Base-by-base conservation (phyloP, 2,329 filamentous ascomycete genomes). In the Aspergillus pseudoglaucus region DNA sequence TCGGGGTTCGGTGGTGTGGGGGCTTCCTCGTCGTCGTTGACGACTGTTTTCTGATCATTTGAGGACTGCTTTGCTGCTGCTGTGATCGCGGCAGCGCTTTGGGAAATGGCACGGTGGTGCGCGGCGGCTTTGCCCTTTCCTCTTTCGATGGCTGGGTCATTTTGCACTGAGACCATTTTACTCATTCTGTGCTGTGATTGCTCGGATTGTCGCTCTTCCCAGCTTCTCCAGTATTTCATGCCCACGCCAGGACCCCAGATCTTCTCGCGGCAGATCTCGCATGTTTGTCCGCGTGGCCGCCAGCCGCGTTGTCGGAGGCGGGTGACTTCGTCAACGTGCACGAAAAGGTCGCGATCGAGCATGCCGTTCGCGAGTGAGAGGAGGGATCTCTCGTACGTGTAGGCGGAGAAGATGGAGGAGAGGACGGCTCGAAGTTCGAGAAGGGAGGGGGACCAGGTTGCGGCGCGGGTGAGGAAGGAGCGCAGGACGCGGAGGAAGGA, bases 311-410 rank as follows among this genome's bases (percentile, higher is more conserved):
- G 86, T 2, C 93, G 79, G 5, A 93, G 78, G 46, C 80, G 76
- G 6, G 87, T 82, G 4, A 89, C 84, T 56, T 87, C 80, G 39
- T 83, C 76, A 32, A 98, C 88, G 54, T 88, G 85, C 37, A 86
- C 80, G 60, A 97, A 98, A 5, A 95, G 77, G 59, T 93, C 93
- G 56, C 89, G 85, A 53, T 95, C 90, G 0, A 98, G 76, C 47
- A 98, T 82, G 3, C 85, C 80, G 64, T 91, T 95, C 0, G 93
- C 89, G 3, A 98, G 80, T 1, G 80, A 78, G 17, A 98, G 78
- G 14, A 98, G 87, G 0, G 87, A 90, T 65, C 91, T 88, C 67
- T 98, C 93, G 64, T 97, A 96, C 0, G 90, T 85, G 64, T 98
- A 98, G 0, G 93, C 91, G 0, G 91, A 84, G 70, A 98, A 97